Conservation (phyloP, 495 filamentous ascomycete species). For the Podospora conica region DNA sequence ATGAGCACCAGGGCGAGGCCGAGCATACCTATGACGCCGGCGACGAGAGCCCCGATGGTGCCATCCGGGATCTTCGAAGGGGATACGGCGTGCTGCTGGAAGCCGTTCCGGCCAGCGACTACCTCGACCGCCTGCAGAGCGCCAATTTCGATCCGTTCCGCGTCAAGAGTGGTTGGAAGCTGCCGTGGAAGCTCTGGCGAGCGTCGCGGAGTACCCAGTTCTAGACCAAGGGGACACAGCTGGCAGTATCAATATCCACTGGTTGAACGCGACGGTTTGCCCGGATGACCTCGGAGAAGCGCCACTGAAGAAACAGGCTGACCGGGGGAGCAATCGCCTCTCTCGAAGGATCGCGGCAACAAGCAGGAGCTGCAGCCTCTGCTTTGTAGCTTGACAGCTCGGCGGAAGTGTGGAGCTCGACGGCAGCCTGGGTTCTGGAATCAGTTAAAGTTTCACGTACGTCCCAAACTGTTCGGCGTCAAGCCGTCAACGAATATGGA, state of each 20-base stretch:
- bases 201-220: conserved; percentile 57
- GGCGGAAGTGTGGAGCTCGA: neutral
- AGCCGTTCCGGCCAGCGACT: conserved; percentile 68
- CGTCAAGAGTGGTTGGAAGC: conserved; percentile 72
- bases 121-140: conserved; percentile 69
- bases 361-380: neutral
- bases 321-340: neutral
- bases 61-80: conserved; percentile 45
- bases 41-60: conserved; percentile 29
- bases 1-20: conserved; percentile 75
- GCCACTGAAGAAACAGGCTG: too few relatives aligned
- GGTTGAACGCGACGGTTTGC: too few relatives aligned
- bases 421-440: neutral
- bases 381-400: neutral
- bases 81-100: conserved; percentile 77
- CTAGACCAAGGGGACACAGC: conserved; percentile 18
- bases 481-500: neutral
- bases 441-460: neutral
- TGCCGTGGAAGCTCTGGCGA: conserved; percentile 81
- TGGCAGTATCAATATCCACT: neutral
- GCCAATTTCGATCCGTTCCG: conserved; percentile 71
- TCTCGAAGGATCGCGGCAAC: neutral
- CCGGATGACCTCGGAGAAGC: neutral
- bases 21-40: conserved; percentile 57
- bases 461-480: neutral